Evolutionary conservation across 768 basidiomycete genomes (phyloP), one percentile per base, ranked within the genome.

Genomic region (Fistulinella prunicolor): DNA sequence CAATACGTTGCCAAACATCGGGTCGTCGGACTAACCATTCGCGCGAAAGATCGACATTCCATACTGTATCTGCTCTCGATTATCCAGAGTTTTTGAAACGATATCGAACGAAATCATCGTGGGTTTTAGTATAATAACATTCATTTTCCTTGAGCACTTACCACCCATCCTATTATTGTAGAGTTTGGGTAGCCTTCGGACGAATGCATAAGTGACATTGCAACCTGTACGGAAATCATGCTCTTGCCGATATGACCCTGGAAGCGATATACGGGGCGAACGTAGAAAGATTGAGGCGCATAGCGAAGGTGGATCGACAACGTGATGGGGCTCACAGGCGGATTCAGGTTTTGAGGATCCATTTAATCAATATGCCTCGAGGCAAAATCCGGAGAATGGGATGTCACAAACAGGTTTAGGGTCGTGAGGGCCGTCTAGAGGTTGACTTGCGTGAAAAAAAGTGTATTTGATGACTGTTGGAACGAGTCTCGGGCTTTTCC

Each of bases 241-340:
- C 83, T 5, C 64, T 78, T 6, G 64, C 54, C 32, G 74, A 74
- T 44, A 83, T 81, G 4, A 73, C 81, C 1, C 44, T 82, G 19
- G 63, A 72, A 44, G 50, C 60, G 9, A 67, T 87, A 23, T 85
- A 80, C 53, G 82, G 80, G 3, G 53, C 37, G 3, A 79, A 83
- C 48, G 40, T 86, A 3, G 58, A 59, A 12, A 60, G 40, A 42
- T 55, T 85, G 49, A 50, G 59, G 45, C 50, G 44, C 10, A 60
- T 84, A 14, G 80, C 77, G 47, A 45, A 40, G 19, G 70, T 79
- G 44, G 85, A 87, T 61, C 0, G 43, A 65, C 9, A 72, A 79
- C 56, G 72, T 85, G 34, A 86, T 87, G 83, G 75, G 73, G 13
- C 73, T 84, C n/a, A 73, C 83, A 17, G 83, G 83, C 6, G 85